Base-by-base conservation (phyloP, 805 yeast species). In the Jamesozyma hellenica region DNA sequence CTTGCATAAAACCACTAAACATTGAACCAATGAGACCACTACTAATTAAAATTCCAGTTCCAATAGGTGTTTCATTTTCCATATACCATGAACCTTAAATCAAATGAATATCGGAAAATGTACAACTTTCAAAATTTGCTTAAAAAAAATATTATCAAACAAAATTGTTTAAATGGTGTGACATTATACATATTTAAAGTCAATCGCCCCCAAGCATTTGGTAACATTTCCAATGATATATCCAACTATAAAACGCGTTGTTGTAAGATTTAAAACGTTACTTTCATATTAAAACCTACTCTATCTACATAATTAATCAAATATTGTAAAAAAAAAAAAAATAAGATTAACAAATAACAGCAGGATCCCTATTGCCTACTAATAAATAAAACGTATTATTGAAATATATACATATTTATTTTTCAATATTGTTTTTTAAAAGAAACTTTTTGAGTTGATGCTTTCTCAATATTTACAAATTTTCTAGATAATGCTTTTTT, bases 171-270 rank as follows among this genome's bases (percentile, higher is more conserved):
- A 41, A 66, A 72, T 26, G 63, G 63, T 2, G 67, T 55, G 5
- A 70, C 75, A 42, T 63, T 68, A 44, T 68, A 74, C 56, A 74
- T 60, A 0, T 73, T 71, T 35, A 77, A 57, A 1, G 79, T 74
- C 28, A 75, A 48, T 27, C 71, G 17, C 35, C 76, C 80, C 83
- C 85, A 76, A 8, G 70, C 58, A 49, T 76, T 70, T 2, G 87
- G 87, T 28, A 79, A 56, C 67, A 76, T 71, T n/a, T 8, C 77
- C 77, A 15, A 79, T 63, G 25, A 73, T 70, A 52, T 76, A 75
- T 3, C 86, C 87, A 8, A 74, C 67, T 17, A 71, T 74, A 56
- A 75, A 77, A 38, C 72, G 67, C 0, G 81, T 74, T 43, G 71
- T 72, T 38, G 75, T 63, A 31, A 71, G 44, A 50, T 75, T 75